A percentile compares a stretch with the other conserved stretches of the same genome.
Conservation (phyloP, 306 rosid species). For the Castanea sativa region DNA sequence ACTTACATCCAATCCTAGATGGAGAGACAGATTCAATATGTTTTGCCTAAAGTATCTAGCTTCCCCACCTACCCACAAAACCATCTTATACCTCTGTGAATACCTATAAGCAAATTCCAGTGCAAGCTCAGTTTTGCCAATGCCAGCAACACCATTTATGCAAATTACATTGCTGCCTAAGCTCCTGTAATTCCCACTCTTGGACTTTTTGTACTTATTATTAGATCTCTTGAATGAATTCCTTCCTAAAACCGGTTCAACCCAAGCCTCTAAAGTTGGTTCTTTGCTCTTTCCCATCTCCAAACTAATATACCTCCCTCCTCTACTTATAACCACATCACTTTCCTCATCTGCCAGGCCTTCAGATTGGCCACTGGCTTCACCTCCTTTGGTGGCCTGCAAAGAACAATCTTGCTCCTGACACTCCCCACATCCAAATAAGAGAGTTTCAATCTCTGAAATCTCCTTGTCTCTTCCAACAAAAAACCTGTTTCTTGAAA, state of each 20-base stretch:
- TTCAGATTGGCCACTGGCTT: slow-evolving; percentile 67
- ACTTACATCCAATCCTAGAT: slow-evolving; percentile 72
- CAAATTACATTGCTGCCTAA: slow-evolving; percentile 60
- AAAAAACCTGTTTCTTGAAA: slow-evolving; percentile 57
- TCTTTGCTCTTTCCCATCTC: slow-evolving; percentile 68
- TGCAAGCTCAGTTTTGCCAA: slow-evolving; percentile 83
- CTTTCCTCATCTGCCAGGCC: slow-evolving; percentile 85
- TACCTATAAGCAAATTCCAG: slow-evolving; percentile 73
- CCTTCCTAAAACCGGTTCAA: slow-evolving; percentile 59
- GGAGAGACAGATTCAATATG: slow-evolving; percentile 63
- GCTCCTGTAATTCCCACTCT: slow-evolving; percentile 59
- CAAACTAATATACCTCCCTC: slow-evolving; percentile 62
- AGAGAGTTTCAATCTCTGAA: slow-evolving; percentile 60
- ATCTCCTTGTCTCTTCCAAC: slow-evolving; percentile 84
- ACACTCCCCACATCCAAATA: slow-evolving; percentile 55
- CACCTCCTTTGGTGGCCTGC: slow-evolving; percentile 45
- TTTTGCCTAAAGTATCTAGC: slow-evolving; percentile 74
- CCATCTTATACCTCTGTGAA: slow-evolving; percentile 75
- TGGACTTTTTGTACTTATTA: slow-evolving; percentile 49
- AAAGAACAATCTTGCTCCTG: slow-evolving; percentile 43
- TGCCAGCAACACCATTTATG: slow-evolving; percentile 74
- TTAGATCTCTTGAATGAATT: slow-evolving; percentile 56
- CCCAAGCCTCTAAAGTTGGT: slow-evolving; percentile 62
- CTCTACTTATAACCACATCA: slow-evolving; percentile 32
- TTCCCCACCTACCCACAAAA: slow-evolving; percentile 90